phyloP scores from a whole-genome alignment of 257 asterid genomes.

The Nicotiana otophora region DNA sequence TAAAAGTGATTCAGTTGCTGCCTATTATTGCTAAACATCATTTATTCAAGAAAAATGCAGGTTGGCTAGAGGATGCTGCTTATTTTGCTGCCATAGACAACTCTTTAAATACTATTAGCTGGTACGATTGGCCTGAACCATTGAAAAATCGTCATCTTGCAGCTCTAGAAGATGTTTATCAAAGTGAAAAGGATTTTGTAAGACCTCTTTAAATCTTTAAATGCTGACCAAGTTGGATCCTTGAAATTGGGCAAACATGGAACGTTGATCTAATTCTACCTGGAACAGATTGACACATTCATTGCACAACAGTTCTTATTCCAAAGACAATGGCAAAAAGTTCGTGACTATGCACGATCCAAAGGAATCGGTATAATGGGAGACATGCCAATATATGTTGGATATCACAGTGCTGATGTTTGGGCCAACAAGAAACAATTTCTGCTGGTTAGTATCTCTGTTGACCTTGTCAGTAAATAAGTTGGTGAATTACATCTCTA shows the following conservation, averaged over 20 bases:
- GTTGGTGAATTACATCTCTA: background rate
- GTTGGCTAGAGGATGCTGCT: conserved; percentile 99
- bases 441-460: conserved; percentile 60
- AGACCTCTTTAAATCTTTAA: conserved; percentile 24
- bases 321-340: conserved; percentile 95
- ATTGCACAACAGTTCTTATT: conserved; percentile 89
- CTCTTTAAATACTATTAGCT: conserved; percentile 59
- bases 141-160: conserved; percentile 86
- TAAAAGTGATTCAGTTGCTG: background rate
- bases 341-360: conserved; percentile 66
- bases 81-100: conserved; percentile 94
- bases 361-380: conserved; percentile 96
- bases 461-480: background rate
- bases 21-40: background rate
- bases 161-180: conserved; percentile 86
- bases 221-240: background rate
- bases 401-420: conserved; percentile 98
- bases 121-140: conserved; percentile 98
- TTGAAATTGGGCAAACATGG: background rate
- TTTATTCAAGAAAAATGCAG: conserved; percentile 26
- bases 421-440: conserved; percentile 96
- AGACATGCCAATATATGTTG: conserved; percentile 99
- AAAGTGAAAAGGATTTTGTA: conserved; percentile 79
- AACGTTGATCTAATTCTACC: conserved; percentile 1
- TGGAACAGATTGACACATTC: conserved; percentile 78